Conservation (phyloP, 805 yeast species). For the Lachancea sp. region DNA sequence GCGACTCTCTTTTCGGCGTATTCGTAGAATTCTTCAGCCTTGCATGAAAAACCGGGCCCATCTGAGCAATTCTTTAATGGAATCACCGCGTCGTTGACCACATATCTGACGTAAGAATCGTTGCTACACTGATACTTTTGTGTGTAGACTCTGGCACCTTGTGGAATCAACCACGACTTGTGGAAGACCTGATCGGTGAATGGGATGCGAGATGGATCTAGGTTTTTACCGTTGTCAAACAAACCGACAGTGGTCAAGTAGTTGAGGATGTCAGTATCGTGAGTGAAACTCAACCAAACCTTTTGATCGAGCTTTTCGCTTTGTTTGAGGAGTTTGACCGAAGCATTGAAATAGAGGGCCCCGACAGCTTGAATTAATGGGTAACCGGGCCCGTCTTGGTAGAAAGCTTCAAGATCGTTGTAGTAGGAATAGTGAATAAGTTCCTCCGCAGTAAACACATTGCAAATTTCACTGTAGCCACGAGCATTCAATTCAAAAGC, state of each 20-base stretch:
- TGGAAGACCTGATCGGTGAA: conserved; percentile 42
- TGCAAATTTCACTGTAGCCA: conserved; percentile 64
- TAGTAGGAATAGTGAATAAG: conserved; percentile 57
- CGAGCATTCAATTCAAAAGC: conserved; percentile 68
- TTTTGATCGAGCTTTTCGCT: conserved; percentile 45
- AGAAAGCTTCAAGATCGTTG: conserved; percentile 53
- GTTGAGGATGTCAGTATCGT: conserved; percentile 62
- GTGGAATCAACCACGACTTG: conserved; percentile 46
- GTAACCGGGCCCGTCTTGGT: conserved; percentile 58
- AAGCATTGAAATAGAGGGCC: conserved; percentile 48
- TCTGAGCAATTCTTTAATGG: conserved; percentile 42
- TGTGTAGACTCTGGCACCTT: conserved; percentile 48
- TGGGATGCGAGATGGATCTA: conserved; percentile 40
- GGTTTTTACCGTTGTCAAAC: conserved; percentile 30
- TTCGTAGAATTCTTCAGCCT: conserved; percentile 31
- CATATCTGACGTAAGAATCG: conserved; percentile 40
- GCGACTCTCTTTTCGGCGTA: conserved; percentile 30
- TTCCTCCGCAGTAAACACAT: conserved; percentile 61
- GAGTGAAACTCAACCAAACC: conserved; percentile 65
- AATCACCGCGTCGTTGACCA: conserved; percentile 49
- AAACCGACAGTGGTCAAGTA: conserved; percentile 62
- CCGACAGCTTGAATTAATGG: conserved; percentile 54
- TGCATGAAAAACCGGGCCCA: conserved; percentile 52
- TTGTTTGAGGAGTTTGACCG: conserved; percentile 44
- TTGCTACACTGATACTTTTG: conserved; percentile 44